Percentiles rank a stretch among this genome's conserved stretches.
phyloP scores from a whole-genome alignment of 768 basidiomycete genomes.

The Strobilomyces echinocephalus region DNA sequence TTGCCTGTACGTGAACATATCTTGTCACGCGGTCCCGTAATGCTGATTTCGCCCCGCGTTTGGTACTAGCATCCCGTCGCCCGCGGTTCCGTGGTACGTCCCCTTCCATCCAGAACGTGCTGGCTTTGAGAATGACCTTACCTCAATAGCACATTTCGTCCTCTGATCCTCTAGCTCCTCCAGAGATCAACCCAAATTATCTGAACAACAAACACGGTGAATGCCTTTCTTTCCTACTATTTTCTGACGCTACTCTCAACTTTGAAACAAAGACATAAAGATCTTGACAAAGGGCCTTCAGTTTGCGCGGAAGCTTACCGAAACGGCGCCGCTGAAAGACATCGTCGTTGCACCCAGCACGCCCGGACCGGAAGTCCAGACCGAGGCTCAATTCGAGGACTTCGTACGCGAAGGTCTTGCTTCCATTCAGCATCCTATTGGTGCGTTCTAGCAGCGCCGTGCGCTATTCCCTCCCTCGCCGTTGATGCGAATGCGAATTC shows the following conservation, averaged over 20 bases:
- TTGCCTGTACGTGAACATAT: slow-evolving; percentile 7
- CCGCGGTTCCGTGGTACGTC: slow-evolving; percentile 15
- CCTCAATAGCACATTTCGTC: slow-evolving; percentile 15
- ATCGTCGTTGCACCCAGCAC: slow-evolving; percentile 17
- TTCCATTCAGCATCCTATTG: slow-evolving; percentile 11
- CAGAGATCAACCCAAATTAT: slow-evolving; percentile 10
- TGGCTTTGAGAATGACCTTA: neutral
- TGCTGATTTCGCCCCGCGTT: neutral
- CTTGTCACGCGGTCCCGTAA: neutral
- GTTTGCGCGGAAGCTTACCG: slow-evolving; percentile 12
- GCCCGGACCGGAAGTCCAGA: slow-evolving; percentile 18
- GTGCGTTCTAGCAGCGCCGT: neutral
- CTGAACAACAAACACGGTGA: slow-evolving; percentile 15
- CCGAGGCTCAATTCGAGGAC: slow-evolving; percentile 12
- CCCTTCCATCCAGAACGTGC: neutral
- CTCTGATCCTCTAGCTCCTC: slow-evolving; percentile 9
- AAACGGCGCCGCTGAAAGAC: slow-evolving; percentile 15
- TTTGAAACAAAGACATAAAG: slow-evolving; percentile 6
- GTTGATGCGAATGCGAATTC: neutral
- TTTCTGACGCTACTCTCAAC: neutral
- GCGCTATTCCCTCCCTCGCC: neutral
- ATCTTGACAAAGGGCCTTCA: slow-evolving; percentile 13
- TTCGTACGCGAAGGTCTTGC: slow-evolving; percentile 1
- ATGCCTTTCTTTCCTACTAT: neutral
- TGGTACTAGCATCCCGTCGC: slow-evolving; percentile 13